phyloP scores from a whole-genome alignment of 2,329 filamentous ascomycete species.

The Ophiocordyceps camponoti-leonardi region DNA sequence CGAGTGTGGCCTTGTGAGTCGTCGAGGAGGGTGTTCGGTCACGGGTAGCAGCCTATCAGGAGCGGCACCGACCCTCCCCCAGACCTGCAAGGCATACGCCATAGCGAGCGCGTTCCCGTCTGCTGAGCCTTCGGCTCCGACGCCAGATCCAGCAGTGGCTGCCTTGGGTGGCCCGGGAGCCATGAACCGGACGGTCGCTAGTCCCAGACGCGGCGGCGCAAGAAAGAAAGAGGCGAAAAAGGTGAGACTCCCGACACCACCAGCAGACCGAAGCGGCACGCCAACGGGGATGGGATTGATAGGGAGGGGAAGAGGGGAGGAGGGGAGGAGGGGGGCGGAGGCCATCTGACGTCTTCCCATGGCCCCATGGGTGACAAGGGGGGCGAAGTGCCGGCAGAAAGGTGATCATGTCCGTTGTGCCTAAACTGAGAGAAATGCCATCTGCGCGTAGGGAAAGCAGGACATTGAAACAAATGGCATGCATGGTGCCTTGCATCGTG shows the following conservation, averaged over 20 bases:
- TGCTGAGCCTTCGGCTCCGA: not conserved
- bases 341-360: conserved; percentile 5
- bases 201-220: not conserved
- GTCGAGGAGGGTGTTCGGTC: conserved; percentile 4
- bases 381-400: conserved; percentile 1
- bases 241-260: conserved; percentile 14
- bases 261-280: conserved; percentile 1
- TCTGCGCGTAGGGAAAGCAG: conserved; percentile 1
- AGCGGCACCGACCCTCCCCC: not conserved
- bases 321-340: too few species aligned
- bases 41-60: conserved; percentile 7
- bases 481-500: conserved; percentile 8
- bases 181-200: not conserved
- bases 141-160: not conserved
- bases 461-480: conserved; percentile 4
- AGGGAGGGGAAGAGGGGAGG: too few species aligned
- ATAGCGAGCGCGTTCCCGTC: not conserved
- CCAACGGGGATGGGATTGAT: too few species aligned
- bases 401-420: conserved; percentile 9
- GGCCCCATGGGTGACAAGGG: conserved; percentile 1
- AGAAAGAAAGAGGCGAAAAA: not conserved
- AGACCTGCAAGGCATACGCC: not conserved
- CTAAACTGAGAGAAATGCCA: conserved; percentile 1
- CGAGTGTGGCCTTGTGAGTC: conserved; percentile 10
- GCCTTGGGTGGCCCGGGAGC: not conserved